Base-by-base conservation (phyloP, 2,329 filamentous ascomycete genomes). In the Aspergillus sp. region DNA sequence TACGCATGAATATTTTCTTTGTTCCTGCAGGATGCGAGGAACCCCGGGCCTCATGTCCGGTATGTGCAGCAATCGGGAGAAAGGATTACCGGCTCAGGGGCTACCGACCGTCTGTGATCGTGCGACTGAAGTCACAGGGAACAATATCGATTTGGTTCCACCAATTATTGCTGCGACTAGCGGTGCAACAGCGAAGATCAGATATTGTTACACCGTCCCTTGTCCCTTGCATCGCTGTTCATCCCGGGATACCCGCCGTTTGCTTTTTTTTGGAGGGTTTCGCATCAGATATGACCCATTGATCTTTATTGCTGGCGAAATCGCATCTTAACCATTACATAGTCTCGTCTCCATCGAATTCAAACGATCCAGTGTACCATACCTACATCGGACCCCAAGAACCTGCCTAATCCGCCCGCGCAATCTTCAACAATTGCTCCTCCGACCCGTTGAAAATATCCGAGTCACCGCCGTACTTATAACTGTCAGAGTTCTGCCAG, bases 401-500 rank as follows among this genome's bases (percentile, higher is more conserved):
- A 22, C 7, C n/a, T 18, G 5, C 20, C 46, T 54, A n/a, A 54
- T 31, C 56, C 16, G 56, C 50, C 0, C 53, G 52, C 3, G 55
- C 62, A 47, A 67, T 59, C 36, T 59, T 63, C 55, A 57, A 49
- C 55, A 66, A 42, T 45, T 57, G 52, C 16, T 57, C 59, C 52
- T 56, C 54, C 20, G 53, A 54, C 2, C 65, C 64, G 39, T 67
- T 67, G 31, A 59, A 64, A 9, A 63, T 54, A 46, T 67, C 60
- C 12, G 65, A 67, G 36, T 67, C 65, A 0, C 65, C 65, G 14
- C 65, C 63, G 20, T 59, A 57, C 39, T 49, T 42, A 50, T 65
- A 67, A 11, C 49, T 56, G 52, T 67, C 63, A 9, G 45, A 59
- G 47, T 67, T 58, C 54, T 67, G 65, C 65, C 65, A 65, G 49